Percentiles rank a stretch among this genome's conserved stretches.
Evolutionary conservation across 2,329 filamentous ascomycete species (phyloP).

Genomic region (Xylaria sp.): DNA sequence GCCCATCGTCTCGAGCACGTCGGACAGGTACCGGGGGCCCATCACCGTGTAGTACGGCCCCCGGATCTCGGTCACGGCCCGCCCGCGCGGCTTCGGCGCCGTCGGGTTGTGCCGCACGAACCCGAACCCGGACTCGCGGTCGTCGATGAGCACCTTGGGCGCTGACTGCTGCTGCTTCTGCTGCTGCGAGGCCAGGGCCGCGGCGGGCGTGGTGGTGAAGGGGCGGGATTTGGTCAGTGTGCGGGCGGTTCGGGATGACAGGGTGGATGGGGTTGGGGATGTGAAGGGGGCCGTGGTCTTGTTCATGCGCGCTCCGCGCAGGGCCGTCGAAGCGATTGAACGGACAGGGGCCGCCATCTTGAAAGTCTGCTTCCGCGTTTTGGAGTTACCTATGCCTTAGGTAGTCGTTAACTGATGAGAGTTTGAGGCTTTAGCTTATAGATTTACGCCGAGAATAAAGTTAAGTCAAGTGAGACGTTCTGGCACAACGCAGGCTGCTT

Average conservation of each 20-base stretch:
- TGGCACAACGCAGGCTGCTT: too few relatives aligned
- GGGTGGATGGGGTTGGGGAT: background rate
- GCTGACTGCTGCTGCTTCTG: background rate
- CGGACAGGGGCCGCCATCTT: conserved; percentile 22
- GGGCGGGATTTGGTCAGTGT: background rate
- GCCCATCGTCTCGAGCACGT: conserved; percentile 59
- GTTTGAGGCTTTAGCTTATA: background rate
- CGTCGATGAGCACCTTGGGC: conserved; percentile 46
- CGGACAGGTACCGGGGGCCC: conserved; percentile 54
- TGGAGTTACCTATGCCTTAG: background rate
- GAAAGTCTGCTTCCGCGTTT: background rate
- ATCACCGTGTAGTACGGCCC: conserved; percentile 59
- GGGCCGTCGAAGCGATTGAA: conserved; percentile 10
- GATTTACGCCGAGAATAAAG: background rate
- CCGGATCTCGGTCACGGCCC: conserved; percentile 57
- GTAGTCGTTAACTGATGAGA: background rate
- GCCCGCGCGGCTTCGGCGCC: conserved; percentile 51
- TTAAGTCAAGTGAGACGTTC: too few relatives aligned
- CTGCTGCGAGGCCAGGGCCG: conserved; percentile 8
- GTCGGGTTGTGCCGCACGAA: conserved; percentile 53
- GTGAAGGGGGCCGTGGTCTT: background rate
- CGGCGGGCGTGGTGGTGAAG: background rate
- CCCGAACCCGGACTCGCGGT: conserved; percentile 49
- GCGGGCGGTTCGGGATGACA: background rate
- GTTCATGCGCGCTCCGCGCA: conserved; percentile 8